Evolutionary conservation across 1,284 basidiomycete species (phyloP).

Genomic region (Hymenochaete sp.): DNA sequence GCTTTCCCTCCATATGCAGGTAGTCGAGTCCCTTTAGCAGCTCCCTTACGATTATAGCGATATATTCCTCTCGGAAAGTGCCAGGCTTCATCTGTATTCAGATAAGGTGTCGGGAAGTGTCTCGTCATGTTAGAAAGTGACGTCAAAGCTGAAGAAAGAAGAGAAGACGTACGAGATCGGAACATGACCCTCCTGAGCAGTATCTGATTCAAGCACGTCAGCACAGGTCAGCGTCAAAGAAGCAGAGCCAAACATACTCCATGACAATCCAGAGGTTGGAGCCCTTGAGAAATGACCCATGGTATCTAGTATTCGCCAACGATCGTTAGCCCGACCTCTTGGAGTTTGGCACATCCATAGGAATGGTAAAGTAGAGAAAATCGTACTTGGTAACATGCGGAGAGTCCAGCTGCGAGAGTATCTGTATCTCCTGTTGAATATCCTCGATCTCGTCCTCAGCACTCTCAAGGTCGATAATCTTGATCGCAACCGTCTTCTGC

Average conservation of each 20-base stretch:
- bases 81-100: slow-evolving; percentile 58
- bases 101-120: no score
- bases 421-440: slow-evolving; percentile 97
- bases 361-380: background rate
- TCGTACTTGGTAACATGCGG: slow-evolving; percentile 71
- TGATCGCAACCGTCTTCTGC: slow-evolving; percentile 74
- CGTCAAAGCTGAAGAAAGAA: background rate
- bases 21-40: slow-evolving; percentile 92
- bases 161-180: slow-evolving; percentile 64
- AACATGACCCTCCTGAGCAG: slow-evolving; percentile 87
- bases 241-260: slow-evolving; percentile 67
- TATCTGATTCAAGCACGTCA: background rate
- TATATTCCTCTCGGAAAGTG: slow-evolving; percentile 84
- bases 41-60: slow-evolving; percentile 91
- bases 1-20: slow-evolving; percentile 88
- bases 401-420: slow-evolving; percentile 91
- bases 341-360: no score
- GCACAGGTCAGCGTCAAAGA: background rate
- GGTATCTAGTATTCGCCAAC: slow-evolving; percentile 53
- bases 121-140: background rate
- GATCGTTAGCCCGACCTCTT: background rate
- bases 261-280: slow-evolving; percentile 99
- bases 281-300: slow-evolving; percentile 92
- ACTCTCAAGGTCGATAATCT: slow-evolving; percentile 84
- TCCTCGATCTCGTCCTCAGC: slow-evolving; percentile 94